Evolutionary conservation across 805 yeast species (phyloP).

Genomic region (Yueomyces sinensis): DNA sequence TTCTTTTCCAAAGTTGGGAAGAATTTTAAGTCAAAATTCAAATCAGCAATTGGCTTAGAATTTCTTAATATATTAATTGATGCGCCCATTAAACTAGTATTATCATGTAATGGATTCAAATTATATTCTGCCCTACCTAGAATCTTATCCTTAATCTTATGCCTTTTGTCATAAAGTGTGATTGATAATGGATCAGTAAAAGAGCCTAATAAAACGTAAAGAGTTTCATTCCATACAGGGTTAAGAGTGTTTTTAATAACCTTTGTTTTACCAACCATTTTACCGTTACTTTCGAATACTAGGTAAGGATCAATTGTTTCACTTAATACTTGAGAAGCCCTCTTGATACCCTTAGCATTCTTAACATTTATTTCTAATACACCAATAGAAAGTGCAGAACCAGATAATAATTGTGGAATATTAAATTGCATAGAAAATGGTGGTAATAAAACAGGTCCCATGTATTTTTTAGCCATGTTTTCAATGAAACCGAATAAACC

Average conservation of each 20-base stretch:
- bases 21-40: constrained; percentile 57
- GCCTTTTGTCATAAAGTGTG: constrained; percentile 61
- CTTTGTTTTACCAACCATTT: constrained; percentile 53
- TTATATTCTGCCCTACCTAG: constrained; percentile 70
- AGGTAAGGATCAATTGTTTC: constrained; percentile 87
- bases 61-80: constrained; percentile 57
- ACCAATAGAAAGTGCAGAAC: constrained; percentile 81
- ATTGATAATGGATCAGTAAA: constrained; percentile 75
- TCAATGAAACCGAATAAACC: constrained; percentile 75
- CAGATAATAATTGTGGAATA: constrained; percentile 79
- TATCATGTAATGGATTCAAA: constrained; percentile 48
- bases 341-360: constrained; percentile 54
- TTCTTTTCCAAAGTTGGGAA: constrained; percentile 56
- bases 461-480: constrained; percentile 73
- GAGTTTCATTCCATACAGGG: constrained; percentile 79
- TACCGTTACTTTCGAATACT: constrained; percentile 47
- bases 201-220: constrained; percentile 55
- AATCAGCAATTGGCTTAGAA: constrained; percentile 69
- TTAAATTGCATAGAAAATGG: constrained; percentile 92
- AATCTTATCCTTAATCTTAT: constrained; percentile 56
- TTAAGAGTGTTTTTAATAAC: constrained; percentile 49
- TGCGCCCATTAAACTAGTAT: constrained; percentile 35
- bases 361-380: constrained; percentile 59
- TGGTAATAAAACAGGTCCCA: constrained; percentile 75
- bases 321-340: constrained; percentile 50